Conservation (phyloP, 305 asterid genomes). For the Rubia peregrina region DNA sequence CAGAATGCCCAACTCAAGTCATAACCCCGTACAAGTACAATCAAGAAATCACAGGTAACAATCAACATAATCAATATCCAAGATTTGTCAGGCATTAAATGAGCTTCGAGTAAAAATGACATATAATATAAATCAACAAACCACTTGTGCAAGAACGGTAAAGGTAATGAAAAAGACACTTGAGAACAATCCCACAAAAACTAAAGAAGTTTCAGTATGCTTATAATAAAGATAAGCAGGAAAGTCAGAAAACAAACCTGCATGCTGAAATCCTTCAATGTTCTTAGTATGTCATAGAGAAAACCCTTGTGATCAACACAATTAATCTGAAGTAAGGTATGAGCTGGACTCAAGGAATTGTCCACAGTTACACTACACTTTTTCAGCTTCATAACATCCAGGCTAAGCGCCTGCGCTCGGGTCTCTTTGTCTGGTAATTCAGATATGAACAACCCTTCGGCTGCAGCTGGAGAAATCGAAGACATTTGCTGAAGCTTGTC, state of each 20-base stretch:
- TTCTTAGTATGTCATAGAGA: constrained; percentile 68
- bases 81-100: neutral
- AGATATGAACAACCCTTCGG: constrained; percentile 61
- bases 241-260: constrained; percentile 33
- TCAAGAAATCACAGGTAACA: neutral
- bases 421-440: constrained; percentile 48
- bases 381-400: constrained; percentile 53
- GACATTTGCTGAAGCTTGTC: constrained; percentile 39
- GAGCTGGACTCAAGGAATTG: constrained; percentile 71
- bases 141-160: neutral
- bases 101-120: no score
- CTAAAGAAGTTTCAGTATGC: neutral
- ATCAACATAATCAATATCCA: neutral
- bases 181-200: no score
- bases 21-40: neutral
- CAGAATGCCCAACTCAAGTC: constrained; percentile 1
- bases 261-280: constrained; percentile 64
- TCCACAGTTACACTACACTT: constrained; percentile 51
- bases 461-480: constrained; percentile 46
- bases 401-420: constrained; percentile 59
- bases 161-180: neutral
- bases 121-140: neutral
- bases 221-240: neutral
- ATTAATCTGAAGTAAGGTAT: constrained; percentile 76
- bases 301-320: constrained; percentile 81